Evolutionary conservation across 176 grass and related monocot genomes (phyloP), one percentile per base, ranked within the genome.

Genomic region (Tillandsia fasciculata): DNA sequence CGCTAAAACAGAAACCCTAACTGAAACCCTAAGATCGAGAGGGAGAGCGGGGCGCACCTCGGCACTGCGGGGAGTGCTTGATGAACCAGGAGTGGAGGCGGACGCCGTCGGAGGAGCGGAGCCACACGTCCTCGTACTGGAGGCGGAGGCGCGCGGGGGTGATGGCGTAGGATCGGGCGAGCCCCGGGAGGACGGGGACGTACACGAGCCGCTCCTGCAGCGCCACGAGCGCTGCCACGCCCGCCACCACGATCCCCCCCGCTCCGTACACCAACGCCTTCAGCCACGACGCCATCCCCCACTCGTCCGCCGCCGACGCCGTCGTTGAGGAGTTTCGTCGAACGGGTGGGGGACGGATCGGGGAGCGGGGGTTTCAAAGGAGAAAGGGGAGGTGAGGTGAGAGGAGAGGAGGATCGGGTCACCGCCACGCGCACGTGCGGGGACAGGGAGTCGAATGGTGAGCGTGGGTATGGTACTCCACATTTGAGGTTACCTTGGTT

Each of bases 81-180:
- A 99, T 69, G 80, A 99, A 99, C 94, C 94, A 99, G 56, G 94
- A 83, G 87, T 99, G 94, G 68, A 99, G 89, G 56, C 78, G 87
- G 56, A 99, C 94, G 64, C 94, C 94, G 50, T 99, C 94, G 15
- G 74, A 51, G 63, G 94, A 68, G 48, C 77, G 86, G 64, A 99
- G 84, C 84, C 82, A 93, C 48, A 99, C 90, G 66, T 99, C 87
- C 82, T 90, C 87, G 77, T 88, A 93, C 72, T 78, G 12, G 72
- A 99, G 89, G 12, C 74, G 70, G 71, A 88, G 83, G 29, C 84
- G 84, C 28, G 74, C 58, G 47, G 95, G 95, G 9, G 76, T 99
- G 33, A 99, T 64, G 75, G 82, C 3, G 72, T 99, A 99, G 66
- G 90, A 68, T 59, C 95, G 95, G 69, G 90, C 53, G 67, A 99